Evolutionary conservation across 2,329 filamentous ascomycete genomes (phyloP), one percentile per base, ranked within the genome.

Genomic region (Trichoderma sp.): DNA sequence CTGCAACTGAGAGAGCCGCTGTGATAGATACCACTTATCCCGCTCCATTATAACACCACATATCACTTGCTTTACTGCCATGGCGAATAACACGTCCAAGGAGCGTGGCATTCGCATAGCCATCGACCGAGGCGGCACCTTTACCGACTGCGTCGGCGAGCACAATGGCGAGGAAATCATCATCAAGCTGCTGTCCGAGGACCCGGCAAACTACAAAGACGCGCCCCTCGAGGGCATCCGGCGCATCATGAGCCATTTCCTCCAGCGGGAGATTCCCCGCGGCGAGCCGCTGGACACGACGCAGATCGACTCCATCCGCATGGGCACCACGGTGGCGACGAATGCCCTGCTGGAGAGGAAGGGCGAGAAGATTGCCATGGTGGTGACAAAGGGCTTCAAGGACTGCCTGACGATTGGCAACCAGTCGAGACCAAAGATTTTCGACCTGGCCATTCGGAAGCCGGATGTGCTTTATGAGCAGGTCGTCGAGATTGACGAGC

Each of bases 251-350:
- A 90, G 90, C 72, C 89, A 88, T 74, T 96, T 96, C 79, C 88
- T 89, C 2, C 85, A 86, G 66, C 85, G 86, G 69, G 90, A 95
- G 5, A 94, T 96, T 55, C 92, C 92, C 4, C 89, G 94, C 59
- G 93, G 93, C 30, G 84, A 94, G 77, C 83, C 91, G 1, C 83
- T 97, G 10, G 93, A 97, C 78, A 97, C 94, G 1, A 87, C 89
- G 21, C 82, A 89, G 75, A 96, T 97, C 74, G 92, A 96, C 74
- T 94, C 91, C 67, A 97, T 97, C 77, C 90, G 94, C 59, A 97
- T 97, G 94, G 94, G 94, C 55, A 97, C 94, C 1, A 97, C 94
- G 0, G 94, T 97, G 14, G 94, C 94, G 11, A 97, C 94, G 0
- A 97, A 97, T 78, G 94, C 94, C 0, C 81, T 97, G 68, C 84